These are phyloP conservation scores for Plasmodium chabaudi DNA, from an alignment of 169 alveolate genomes.

Conservation along the genomic window DNA sequence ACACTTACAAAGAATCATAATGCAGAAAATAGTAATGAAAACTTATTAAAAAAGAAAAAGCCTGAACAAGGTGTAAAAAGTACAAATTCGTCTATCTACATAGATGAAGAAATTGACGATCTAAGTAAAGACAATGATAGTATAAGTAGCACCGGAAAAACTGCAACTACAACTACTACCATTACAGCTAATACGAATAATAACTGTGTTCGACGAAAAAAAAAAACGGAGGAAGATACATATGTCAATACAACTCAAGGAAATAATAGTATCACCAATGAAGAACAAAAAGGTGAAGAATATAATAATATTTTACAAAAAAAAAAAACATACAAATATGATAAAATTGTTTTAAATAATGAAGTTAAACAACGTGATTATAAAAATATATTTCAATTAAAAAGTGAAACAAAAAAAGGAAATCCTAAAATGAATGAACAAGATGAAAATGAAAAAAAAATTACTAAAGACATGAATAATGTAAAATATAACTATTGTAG, in stretches of 20 bases:
- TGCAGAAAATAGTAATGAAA: not conserved
- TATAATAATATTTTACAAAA: not conserved
- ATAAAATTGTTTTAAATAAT: too few relatives aligned
- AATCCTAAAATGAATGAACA: too few relatives aligned
- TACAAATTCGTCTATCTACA: not conserved
- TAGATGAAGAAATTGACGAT: slow-evolving; percentile 10
- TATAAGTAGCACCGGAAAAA: not conserved
- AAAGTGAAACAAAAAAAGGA: too few relatives aligned
- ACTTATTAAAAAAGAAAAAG: not conserved
- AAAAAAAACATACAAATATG: not conserved
- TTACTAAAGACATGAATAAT: not conserved
- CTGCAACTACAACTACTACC: too few relatives aligned
- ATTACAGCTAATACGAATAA: not conserved
- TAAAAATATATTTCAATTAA: too few relatives aligned
- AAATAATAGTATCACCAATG: not conserved
- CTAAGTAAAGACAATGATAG: not conserved
- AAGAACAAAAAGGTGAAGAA: not conserved
- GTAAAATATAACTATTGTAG: slow-evolving; percentile 8
- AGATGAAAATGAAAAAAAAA: slow-evolving; percentile 4
- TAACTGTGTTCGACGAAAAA: slow-evolving; percentile 4
- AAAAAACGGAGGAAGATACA: not conserved
- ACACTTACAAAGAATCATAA: slow-evolving; percentile 9
- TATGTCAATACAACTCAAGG: not conserved
- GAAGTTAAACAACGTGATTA: too few relatives aligned
- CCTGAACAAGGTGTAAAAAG: not conserved